Evolutionary conservation across 2,329 filamentous ascomycete genomes (phyloP).

Genomic region (Xylariaceae sp.): DNA sequence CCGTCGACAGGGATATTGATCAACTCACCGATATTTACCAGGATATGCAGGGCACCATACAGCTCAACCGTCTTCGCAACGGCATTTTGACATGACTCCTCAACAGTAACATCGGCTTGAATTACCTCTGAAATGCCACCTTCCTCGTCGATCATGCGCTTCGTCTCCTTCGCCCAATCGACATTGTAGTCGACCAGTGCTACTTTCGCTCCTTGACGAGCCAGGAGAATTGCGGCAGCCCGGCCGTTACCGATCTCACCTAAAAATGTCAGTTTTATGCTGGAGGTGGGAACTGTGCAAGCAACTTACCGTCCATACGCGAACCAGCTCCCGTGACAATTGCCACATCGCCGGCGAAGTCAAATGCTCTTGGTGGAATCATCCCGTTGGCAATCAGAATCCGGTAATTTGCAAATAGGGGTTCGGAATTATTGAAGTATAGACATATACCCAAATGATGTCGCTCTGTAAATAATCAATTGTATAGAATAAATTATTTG

Average conservation of each 20-base stretch:
- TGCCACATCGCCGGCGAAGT: constrained; percentile 30
- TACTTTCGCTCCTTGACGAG: neutral
- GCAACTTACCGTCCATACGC: constrained; percentile 23
- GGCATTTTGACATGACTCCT: constrained; percentile 20
- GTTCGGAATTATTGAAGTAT: no score
- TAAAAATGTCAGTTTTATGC: constrained; percentile 1
- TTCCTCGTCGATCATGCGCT: constrained; percentile 24
- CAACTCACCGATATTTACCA: constrained; percentile 27
- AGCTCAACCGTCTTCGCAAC: constrained; percentile 21
- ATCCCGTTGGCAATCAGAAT: neutral
- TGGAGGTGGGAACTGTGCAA: neutral
- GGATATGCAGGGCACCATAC: constrained; percentile 24
- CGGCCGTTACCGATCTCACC: constrained; percentile 22
- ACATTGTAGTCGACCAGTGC: neutral
- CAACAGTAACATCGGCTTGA: constrained; percentile 23
- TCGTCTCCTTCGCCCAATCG: neutral
- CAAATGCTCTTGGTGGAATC: constrained; percentile 18
- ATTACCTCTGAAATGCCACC: constrained; percentile 24
- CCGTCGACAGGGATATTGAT: no score
- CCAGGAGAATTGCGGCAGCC: neutral
- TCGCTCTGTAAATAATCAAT: no score
- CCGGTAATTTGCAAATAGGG: no score
- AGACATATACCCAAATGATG: no score
- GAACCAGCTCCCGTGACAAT: constrained; percentile 32
- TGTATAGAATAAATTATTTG: no score